These are phyloP conservation scores for Aurifilum marmelostoma DNA, from an alignment of 2,329 filamentous ascomycete genomes.

Conservation along the genomic window DNA sequence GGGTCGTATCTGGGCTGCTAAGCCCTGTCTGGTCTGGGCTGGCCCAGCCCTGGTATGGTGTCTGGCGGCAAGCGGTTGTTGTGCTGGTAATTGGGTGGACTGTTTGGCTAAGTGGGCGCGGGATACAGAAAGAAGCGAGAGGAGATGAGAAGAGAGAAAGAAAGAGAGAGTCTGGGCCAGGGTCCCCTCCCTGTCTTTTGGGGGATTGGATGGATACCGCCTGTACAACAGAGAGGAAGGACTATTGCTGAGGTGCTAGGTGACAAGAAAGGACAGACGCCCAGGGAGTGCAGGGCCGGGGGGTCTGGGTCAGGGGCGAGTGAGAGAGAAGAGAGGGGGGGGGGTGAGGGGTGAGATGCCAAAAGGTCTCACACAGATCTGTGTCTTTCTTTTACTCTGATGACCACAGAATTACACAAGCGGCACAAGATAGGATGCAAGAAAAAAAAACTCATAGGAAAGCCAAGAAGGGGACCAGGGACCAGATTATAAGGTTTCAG, in stretches of 20 bases:
- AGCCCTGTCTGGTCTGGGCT: neutral
- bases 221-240: no score
- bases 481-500: neutral
- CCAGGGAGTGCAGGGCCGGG: neutral
- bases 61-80: neutral
- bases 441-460: no score
- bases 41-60: conserved; percentile 10
- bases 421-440: neutral
- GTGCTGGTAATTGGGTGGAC: conserved; percentile 8
- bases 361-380: neutral
- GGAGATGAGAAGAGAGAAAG: neutral
- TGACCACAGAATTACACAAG: neutral
- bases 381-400: neutral
- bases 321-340: no score
- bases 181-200: neutral
- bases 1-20: neutral
- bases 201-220: neutral
- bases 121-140: neutral
- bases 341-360: neutral
- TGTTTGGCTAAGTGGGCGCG: conserved; percentile 5
- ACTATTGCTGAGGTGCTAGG: neutral
- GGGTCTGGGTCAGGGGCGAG: neutral
- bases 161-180: neutral
- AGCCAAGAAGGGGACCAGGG: neutral
- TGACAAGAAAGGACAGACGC: neutral